Base-by-base conservation (phyloP, 805 yeast genomes). In the Candida lessepsii region DNA sequence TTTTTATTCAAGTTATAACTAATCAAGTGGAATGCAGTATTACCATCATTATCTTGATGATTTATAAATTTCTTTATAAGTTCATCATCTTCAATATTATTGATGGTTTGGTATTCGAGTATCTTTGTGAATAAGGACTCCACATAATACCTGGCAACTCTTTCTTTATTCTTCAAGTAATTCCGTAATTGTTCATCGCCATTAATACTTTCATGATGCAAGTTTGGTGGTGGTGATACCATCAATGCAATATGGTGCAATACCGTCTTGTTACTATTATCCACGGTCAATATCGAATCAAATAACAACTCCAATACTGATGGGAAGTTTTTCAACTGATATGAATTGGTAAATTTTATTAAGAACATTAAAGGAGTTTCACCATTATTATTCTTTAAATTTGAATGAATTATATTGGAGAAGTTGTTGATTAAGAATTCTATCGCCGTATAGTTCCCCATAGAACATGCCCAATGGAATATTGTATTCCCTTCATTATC, bases 401-500 rank as follows among this genome's bases (percentile, higher is more conserved):
- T 72, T 28, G 91, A 73, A 45, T 77, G 75, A 1, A 95, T 81
- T 10, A 87, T 86, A 31, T 74, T 70, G 28, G 75, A 66, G 21
- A 93, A 83, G 11, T 87, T 70, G 28, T 81, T 59, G 15, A 83
- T 50, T 20, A 85, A 55, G 20, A 79, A 65, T 47, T 79, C 77
- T 3, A 88, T 91, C 37, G 90, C 70, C 2, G 79, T 67, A 1
- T 82, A 63, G 42, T 87, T 79, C 0, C 95, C 98, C 58, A 93
- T 73, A 0, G 97, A 86, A 11, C 97, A 81, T 3, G 97, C 95
- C 95, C 98, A 86, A 61, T 93, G 99, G 42, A 93, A 71, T 0
- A 96, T 88, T 0, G 96, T 84, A 56, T 93, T 93, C 0, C 98
- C 97, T 42, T 83, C 79, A 51, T 86, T 95, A 61, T 95, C 99